These are phyloP conservation scores for Fusarium hainanense DNA, from an alignment of 2,329 filamentous ascomycete genomes.

Conservation along the genomic window DNA sequence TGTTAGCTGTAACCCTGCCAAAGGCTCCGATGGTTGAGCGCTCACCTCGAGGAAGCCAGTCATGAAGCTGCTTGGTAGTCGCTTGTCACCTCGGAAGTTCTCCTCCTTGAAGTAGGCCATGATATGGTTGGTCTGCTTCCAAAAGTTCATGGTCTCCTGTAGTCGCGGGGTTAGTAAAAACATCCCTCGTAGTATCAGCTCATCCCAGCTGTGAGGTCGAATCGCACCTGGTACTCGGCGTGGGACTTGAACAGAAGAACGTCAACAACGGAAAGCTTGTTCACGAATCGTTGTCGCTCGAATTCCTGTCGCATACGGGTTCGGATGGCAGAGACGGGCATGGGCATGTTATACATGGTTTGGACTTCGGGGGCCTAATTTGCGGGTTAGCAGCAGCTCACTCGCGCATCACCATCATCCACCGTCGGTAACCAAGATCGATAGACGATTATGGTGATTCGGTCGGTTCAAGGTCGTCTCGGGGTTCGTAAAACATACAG, in stretches of 20 bases:
- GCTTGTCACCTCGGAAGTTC: slow-evolving; percentile 77
- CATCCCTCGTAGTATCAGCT: slow-evolving; percentile 38
- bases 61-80: slow-evolving; percentile 91
- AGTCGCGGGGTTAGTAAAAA: slow-evolving; percentile 28
- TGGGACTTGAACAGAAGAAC: slow-evolving; percentile 91
- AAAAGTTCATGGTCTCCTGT: slow-evolving; percentile 98
- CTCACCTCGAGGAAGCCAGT: slow-evolving; percentile 92
- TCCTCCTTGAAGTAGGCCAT: slow-evolving; percentile 97
- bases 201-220: slow-evolving; percentile 65
- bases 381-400: slow-evolving; percentile 28
- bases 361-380: slow-evolving; percentile 93
- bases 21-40: slow-evolving; percentile 13
- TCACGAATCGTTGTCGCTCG: slow-evolving; percentile 93
- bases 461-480: not conserved
- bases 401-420: not conserved
- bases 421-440: not conserved
- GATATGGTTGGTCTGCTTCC: slow-evolving; percentile 95
- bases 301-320: slow-evolving; percentile 97
- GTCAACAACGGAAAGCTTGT: slow-evolving; percentile 88
- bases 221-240: slow-evolving; percentile 87
- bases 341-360: slow-evolving; percentile 93
- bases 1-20: slow-evolving; percentile 31
- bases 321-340: slow-evolving; percentile 87
- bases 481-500: slow-evolving; percentile 71
- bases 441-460: not conserved